phyloP scores from a whole-genome alignment of 1,284 basidiomycete species.

The Sanghuangporus weigelae region DNA sequence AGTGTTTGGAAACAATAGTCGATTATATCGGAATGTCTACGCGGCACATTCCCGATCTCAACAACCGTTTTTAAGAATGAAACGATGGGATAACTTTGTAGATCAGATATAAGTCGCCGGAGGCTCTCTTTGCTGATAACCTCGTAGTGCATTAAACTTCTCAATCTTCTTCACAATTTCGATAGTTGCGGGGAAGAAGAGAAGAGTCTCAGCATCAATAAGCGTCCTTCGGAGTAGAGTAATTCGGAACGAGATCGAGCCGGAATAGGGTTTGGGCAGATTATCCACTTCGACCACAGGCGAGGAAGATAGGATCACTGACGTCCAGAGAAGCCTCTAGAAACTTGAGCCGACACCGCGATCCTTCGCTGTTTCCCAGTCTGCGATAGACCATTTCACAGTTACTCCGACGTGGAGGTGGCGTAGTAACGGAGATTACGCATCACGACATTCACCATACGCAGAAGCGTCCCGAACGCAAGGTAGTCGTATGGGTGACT shows the following conservation, averaged over 20 bases:
- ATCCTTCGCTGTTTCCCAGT: background rate
- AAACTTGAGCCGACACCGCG: background rate
- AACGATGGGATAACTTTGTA: background rate
- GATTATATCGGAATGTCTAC: background rate
- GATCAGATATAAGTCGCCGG: background rate
- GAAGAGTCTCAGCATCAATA: background rate
- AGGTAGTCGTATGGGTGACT: background rate
- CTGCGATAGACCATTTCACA: background rate
- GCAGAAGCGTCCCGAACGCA: background rate
- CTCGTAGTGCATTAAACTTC: background rate
- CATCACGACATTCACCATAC: background rate
- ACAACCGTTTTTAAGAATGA: background rate
- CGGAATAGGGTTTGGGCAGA: no score
- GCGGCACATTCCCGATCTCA: background rate
- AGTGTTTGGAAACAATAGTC: no score
- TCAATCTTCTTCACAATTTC: background rate
- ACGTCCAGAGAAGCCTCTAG: background rate
- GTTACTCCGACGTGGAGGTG: background rate
- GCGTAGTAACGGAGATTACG: background rate
- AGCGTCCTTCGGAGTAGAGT: background rate
- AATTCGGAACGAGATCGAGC: no score
- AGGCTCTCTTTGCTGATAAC: background rate
- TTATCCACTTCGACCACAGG: no score
- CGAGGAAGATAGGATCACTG: no score
- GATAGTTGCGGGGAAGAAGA: background rate